Conservation (phyloP, 768 basidiomycete genomes). For the Termitomyces sp. region DNA sequence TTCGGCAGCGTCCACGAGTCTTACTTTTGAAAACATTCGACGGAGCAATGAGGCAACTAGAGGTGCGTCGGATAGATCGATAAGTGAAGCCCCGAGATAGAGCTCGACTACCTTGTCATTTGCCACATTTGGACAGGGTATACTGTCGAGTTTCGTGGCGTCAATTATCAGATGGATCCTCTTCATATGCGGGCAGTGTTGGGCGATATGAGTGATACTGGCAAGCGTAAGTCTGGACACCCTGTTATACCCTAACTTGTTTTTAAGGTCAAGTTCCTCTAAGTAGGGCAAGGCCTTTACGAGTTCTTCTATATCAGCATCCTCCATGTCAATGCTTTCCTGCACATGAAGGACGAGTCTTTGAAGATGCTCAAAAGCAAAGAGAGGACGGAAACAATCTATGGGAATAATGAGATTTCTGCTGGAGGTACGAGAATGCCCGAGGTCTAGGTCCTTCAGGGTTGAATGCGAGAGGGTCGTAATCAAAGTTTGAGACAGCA, state of each 20-base stretch:
- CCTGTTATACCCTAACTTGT: too few relatives aligned
- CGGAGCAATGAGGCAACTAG: neutral
- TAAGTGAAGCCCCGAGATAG: neutral
- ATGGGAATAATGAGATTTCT: neutral
- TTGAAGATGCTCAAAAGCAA: neutral
- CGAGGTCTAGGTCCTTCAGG: neutral
- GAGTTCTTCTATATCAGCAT: neutral
- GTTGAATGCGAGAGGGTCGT: neutral
- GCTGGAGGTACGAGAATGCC: too few relatives aligned
- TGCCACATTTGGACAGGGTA: neutral
- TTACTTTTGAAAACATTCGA: neutral
- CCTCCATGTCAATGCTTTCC: neutral
- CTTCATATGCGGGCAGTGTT: neutral
- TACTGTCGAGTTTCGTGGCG: neutral
- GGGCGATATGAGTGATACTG: neutral
- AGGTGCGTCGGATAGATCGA: neutral
- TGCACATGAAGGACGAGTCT: neutral
- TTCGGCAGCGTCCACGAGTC: neutral
- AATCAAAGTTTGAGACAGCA: neutral
- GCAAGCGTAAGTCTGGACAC: neutral
- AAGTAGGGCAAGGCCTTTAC: neutral
- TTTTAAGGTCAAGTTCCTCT: neutral
- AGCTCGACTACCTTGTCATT: neutral
- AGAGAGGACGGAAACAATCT: neutral
- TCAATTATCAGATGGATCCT: neutral